A percentile compares a stretch with the other conserved stretches of the same genome.
These are phyloP conservation scores for Ophiostoma ips DNA, from an alignment of 2,329 filamentous ascomycete species.

Conservation along the genomic window DNA sequence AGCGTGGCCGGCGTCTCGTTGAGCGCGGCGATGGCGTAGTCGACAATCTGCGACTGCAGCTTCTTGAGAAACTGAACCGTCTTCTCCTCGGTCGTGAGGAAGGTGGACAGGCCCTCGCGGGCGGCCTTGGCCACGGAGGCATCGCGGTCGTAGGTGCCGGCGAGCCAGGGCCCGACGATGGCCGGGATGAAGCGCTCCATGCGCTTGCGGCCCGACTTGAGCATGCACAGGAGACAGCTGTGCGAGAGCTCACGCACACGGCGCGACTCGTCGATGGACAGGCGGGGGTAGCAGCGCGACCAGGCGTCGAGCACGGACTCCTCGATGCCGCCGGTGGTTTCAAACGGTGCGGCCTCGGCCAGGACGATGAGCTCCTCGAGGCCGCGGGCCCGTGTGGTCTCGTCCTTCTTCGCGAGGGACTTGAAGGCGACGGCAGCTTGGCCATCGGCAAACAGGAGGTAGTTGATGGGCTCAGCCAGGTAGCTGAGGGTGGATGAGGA, in stretches of 20 bases:
- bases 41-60: conserved; percentile 67
- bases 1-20: conserved; percentile 69
- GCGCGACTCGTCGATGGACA: conserved; percentile 79
- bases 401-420: conserved; percentile 83
- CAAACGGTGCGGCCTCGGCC: conserved; percentile 35
- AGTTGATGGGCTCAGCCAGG: conserved; percentile 62
- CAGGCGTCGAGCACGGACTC: conserved; percentile 78
- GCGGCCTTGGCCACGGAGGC: conserved; percentile 63
- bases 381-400: conserved; percentile 79
- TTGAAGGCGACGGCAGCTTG: conserved; percentile 84
- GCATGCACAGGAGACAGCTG: conserved; percentile 48
- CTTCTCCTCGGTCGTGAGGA: conserved; percentile 73
- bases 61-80: conserved; percentile 60
- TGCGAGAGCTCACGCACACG: conserved; percentile 82
- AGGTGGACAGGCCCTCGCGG: conserved; percentile 56
- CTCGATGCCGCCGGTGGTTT: conserved; percentile 48
- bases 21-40: conserved; percentile 68
- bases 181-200: conserved; percentile 68
- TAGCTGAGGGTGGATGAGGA: conserved; percentile 31
- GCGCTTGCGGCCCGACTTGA: conserved; percentile 58
- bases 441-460: conserved; percentile 66
- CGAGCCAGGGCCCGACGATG: conserved; percentile 79
- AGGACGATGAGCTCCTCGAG: conserved; percentile 69
- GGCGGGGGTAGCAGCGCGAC: conserved; percentile 73
- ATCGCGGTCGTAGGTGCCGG: conserved; percentile 78